Evolutionary conservation across 176 grass and related monocot species (phyloP).

Genomic region (Canna indica): DNA sequence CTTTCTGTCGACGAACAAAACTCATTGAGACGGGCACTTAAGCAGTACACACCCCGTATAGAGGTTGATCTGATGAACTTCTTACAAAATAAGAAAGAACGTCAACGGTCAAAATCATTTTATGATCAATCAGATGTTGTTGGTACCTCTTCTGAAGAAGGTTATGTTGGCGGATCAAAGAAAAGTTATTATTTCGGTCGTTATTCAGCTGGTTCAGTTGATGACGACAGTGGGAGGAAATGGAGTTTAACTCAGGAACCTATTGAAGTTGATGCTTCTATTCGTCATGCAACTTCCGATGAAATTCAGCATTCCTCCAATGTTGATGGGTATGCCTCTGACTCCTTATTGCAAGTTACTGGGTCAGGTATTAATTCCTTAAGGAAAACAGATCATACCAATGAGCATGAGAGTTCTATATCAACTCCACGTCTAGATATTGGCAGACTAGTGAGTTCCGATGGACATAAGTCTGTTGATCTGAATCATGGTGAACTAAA

Average conservation of each 20-base stretch:
- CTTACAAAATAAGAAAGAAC: slow-evolving; percentile 97
- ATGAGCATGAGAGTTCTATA: slow-evolving; percentile 53
- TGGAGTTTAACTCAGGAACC: slow-evolving; percentile 46
- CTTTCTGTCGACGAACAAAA: slow-evolving; percentile 95
- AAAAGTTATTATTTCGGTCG: slow-evolving; percentile 66
- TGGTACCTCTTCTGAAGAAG: slow-evolving; percentile 88
- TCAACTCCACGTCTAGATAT: slow-evolving; percentile 66
- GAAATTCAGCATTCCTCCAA: slow-evolving; percentile 35
- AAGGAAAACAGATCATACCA: slow-evolving; percentile 55
- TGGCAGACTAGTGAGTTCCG: slow-evolving; percentile 32
- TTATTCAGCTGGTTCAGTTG: slow-evolving; percentile 72
- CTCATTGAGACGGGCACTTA: slow-evolving; percentile 77
- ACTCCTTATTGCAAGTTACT: background rate
- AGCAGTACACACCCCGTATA: slow-evolving; percentile 92
- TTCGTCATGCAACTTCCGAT: slow-evolving; percentile 42
- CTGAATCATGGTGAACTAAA: slow-evolving; percentile 30
- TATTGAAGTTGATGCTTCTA: slow-evolving; percentile 23
- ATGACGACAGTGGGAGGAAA: slow-evolving; percentile 41
- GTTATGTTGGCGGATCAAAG: slow-evolving; percentile 54
- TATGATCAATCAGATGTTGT: slow-evolving; percentile 92
- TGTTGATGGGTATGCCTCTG: slow-evolving; percentile 8
- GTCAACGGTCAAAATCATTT: slow-evolving; percentile 56
- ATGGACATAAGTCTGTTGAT: slow-evolving; percentile 45
- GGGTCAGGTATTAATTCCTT: slow-evolving; percentile 60
- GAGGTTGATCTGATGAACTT: slow-evolving; percentile 99